A percentile compares a stretch with the other conserved stretches of the same genome.
phyloP scores from a whole-genome alignment of 148 eudicot genomes.

The Diospyros kaki region DNA sequence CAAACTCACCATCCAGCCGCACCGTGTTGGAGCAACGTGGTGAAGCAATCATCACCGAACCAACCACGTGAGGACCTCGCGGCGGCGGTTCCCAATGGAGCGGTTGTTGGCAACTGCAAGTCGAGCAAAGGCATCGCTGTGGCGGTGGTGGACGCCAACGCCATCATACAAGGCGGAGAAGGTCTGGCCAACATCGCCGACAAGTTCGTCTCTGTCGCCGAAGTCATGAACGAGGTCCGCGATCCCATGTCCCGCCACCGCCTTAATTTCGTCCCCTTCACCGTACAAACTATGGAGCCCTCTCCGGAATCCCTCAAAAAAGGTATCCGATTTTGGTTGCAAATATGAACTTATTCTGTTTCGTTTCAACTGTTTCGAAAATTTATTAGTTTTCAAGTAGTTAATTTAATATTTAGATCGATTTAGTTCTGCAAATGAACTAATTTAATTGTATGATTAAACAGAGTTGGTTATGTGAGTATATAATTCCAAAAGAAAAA shows the following conservation, averaged over 20 bases:
- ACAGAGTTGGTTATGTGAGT: too few species aligned
- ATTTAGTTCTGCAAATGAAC: too few species aligned
- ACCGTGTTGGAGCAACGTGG: constrained; percentile 64
- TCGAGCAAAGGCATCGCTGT: constrained; percentile 64
- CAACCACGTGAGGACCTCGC: constrained; percentile 10
- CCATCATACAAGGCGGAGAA: constrained; percentile 79
- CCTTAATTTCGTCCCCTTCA: constrained; percentile 57
- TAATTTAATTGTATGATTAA: too few species aligned
- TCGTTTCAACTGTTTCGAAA: too few species aligned
- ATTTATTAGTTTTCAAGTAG: too few species aligned
- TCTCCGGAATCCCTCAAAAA: constrained; percentile 70
- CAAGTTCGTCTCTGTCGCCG: constrained; percentile 61
- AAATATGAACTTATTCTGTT: too few species aligned
- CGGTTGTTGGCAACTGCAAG: constrained; percentile 37
- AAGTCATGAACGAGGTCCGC: constrained; percentile 66
- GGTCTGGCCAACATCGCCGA: constrained; percentile 44
- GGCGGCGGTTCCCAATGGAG: constrained; percentile 1
- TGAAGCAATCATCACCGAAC: constrained; percentile 26
- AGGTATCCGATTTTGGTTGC: constrained; percentile 31
- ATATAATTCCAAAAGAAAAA: too few species aligned
- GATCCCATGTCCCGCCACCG: constrained; percentile 83
- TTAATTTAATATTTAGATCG: too few species aligned
- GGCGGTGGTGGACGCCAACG: constrained; percentile 95
- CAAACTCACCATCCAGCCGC: constrained; percentile 17
- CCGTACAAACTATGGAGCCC: constrained; percentile 59